Percentiles rank a stretch among this genome's conserved stretches.
These are phyloP conservation scores for Endocarpon pusillum DNA, from an alignment of 495 filamentous ascomycete species.

Conservation along the genomic window DNA sequence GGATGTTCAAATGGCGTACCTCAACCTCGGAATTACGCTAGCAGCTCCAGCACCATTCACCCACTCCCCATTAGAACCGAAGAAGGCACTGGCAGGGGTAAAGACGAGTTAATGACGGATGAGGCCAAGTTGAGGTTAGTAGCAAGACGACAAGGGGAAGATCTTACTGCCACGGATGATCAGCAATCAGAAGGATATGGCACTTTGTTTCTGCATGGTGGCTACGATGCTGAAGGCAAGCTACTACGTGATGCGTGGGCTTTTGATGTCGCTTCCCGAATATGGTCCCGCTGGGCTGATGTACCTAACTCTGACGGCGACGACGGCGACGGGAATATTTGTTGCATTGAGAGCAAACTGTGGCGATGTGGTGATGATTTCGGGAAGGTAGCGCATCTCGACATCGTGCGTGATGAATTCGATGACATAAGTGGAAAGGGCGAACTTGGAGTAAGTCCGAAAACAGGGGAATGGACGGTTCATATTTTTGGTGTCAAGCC, in stretches of 20 bases:
- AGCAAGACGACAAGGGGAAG: background rate
- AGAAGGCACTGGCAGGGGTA: no score
- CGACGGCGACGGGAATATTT: background rate
- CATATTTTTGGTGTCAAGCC: background rate
- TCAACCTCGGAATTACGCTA: background rate
- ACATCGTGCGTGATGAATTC: background rate
- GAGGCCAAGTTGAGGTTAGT: no score
- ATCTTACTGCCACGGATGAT: background rate
- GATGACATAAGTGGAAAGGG: slow-evolving; percentile 1
- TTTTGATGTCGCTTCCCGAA: background rate
- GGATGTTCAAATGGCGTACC: background rate
- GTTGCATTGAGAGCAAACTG: background rate
- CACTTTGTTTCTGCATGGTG: slow-evolving; percentile 1
- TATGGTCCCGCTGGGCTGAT: background rate
- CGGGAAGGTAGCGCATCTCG: background rate
- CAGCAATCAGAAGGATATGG: background rate
- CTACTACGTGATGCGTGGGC: background rate
- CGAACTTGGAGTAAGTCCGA: slow-evolving; percentile 1
- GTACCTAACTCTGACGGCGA: background rate
- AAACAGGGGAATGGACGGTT: background rate
- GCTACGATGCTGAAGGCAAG: background rate
- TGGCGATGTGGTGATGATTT: background rate
- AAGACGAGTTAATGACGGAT: no score
- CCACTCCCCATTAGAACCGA: background rate
- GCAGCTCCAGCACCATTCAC: background rate